A percentile compares a stretch with the other conserved stretches of the same genome.
Evolutionary conservation across 495 filamentous ascomycete genomes (phyloP).

Genomic region (Bathelium albidoporum): DNA sequence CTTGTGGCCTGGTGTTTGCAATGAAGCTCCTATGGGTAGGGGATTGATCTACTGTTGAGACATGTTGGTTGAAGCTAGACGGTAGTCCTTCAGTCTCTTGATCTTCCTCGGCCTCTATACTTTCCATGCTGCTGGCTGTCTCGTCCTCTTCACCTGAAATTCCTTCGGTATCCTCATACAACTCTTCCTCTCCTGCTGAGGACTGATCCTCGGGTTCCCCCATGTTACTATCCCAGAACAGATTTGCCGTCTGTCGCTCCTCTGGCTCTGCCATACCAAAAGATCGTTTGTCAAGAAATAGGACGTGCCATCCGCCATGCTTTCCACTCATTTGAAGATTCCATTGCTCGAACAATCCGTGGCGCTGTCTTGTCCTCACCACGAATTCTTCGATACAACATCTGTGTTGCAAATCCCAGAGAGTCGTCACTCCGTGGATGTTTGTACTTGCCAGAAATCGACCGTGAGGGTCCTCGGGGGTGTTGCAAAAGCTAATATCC

Average conservation of each 20-base stretch:
- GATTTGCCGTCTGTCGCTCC: neutral
- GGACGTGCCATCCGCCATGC: constrained; percentile 22
- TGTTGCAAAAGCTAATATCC: constrained; percentile 60
- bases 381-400: neutral
- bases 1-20: neutral
- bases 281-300: constrained; percentile 28
- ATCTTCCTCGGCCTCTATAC: neutral
- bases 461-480: constrained; percentile 51
- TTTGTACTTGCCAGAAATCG: constrained; percentile 65
- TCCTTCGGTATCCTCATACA: constrained; percentile 11
- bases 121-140: neutral
- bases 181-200: constrained; percentile 7
- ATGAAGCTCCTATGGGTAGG: neutral
- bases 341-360: neutral
- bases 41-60: neutral
- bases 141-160: neutral
- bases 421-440: constrained; percentile 52
- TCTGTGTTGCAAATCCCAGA: constrained; percentile 56
- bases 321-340: neutral
- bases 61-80: neutral
- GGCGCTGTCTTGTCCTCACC: neutral
- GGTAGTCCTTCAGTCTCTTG: neutral
- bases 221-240: neutral
- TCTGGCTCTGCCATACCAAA: constrained; percentile 13
- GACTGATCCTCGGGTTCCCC: neutral